A percentile compares a stretch with the other conserved stretches of the same genome.
These are phyloP conservation scores for Ganoderma lucidum DNA, from an alignment of 1,284 basidiomycete species.

Conservation along the genomic window DNA sequence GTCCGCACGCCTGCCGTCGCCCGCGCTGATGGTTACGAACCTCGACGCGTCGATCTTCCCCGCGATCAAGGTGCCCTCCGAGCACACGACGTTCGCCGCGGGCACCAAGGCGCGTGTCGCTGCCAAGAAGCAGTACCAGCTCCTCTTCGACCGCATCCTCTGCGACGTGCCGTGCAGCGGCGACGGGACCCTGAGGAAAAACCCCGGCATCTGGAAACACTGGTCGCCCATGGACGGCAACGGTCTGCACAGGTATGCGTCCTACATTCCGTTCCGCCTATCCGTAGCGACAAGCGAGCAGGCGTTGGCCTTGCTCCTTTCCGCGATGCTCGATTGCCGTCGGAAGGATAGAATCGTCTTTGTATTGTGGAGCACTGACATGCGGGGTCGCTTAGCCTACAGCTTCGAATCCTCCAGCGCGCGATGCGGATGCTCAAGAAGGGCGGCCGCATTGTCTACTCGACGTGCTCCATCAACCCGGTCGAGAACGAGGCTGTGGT, in stretches of 20 bases:
- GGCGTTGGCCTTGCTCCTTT: not conserved
- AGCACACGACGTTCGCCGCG: constrained; percentile 38
- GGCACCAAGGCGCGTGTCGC: constrained; percentile 38
- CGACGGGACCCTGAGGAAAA: constrained; percentile 96
- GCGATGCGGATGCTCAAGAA: constrained; percentile 91
- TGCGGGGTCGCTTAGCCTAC: constrained; percentile 62
- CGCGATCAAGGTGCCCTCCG: constrained; percentile 65
- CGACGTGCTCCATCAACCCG: constrained; percentile 97
- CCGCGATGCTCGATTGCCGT: not conserved
- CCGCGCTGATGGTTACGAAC: constrained; percentile 95
- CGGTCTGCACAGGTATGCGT: constrained; percentile 82
- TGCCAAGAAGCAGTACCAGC: constrained; percentile 45
- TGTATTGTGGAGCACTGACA: not conserved
- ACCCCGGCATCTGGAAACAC: constrained; percentile 93
- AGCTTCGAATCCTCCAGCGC: constrained; percentile 91
- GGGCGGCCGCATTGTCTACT: constrained; percentile 94
- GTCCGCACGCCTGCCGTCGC: constrained; percentile 92
- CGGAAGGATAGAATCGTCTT: not conserved
- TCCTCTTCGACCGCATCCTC: constrained; percentile 93
- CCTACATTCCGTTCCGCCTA: not conserved
- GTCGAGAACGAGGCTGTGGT: constrained; percentile 98
- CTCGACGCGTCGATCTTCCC: constrained; percentile 94
- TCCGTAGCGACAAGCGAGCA: not conserved
- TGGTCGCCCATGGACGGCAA: constrained; percentile 94
- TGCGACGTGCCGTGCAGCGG: constrained; percentile 99